Evolutionary conservation across 2,329 filamentous ascomycete genomes (phyloP).

Genomic region (Parafenestella ontariensis): DNA sequence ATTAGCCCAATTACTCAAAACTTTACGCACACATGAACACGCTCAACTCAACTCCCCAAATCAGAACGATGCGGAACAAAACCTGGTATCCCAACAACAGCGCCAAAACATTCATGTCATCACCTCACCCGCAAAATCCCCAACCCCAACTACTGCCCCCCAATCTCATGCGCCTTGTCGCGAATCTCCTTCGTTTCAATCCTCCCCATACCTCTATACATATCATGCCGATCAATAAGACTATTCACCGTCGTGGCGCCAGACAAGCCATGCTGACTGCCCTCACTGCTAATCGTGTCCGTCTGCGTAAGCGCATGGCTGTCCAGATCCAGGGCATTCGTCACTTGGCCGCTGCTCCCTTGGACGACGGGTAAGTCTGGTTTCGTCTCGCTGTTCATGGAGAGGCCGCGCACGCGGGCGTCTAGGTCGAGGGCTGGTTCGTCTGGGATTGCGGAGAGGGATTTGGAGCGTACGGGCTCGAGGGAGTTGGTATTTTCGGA

Average conservation of each 20-base stretch:
- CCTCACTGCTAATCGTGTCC: constrained; percentile 33
- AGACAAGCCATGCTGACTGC: constrained; percentile 23
- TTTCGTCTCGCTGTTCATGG: constrained; percentile 9
- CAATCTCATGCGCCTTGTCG: constrained; percentile 34
- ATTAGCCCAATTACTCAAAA: too few species aligned
- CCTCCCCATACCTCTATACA: constrained; percentile 47
- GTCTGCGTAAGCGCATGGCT: constrained; percentile 34
- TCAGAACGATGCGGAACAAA: too few species aligned
- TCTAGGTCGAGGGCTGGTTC: constrained; percentile 34
- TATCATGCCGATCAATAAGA: constrained; percentile 53
- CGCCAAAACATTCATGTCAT: too few species aligned
- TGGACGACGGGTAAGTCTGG: constrained; percentile 9
- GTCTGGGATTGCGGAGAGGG: constrained; percentile 40
- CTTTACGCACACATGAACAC: too few species aligned
- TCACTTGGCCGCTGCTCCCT: constrained; percentile 16
- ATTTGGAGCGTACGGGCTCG: constrained; percentile 42
- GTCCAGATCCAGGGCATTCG: constrained; percentile 17
- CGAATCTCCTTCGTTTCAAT: constrained; percentile 51
- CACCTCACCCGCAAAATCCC: too few species aligned
- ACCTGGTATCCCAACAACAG: too few species aligned
- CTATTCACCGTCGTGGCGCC: constrained; percentile 44
- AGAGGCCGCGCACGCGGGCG: constrained; percentile 28
- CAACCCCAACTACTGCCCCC: not conserved
- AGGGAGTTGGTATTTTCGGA: constrained; percentile 28
- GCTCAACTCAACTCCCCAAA: too few species aligned